These are phyloP conservation scores for Fusarium kyushuense DNA, from an alignment of 2,329 filamentous ascomycete genomes.

Conservation along the genomic window DNA sequence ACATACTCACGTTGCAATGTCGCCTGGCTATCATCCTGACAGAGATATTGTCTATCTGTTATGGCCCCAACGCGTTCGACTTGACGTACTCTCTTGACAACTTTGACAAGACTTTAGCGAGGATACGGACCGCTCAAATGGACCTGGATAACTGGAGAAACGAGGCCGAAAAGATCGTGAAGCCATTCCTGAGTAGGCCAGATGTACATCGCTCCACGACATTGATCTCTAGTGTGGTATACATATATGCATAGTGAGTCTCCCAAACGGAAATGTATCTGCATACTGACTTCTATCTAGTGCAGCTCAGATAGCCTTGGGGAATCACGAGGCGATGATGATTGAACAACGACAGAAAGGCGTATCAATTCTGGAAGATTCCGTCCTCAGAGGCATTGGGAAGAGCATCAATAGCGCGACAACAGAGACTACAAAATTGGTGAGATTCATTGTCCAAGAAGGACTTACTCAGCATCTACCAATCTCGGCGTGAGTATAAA, in stretches of 20 bases:
- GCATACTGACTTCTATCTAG: neutral
- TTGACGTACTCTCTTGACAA: slow-evolving; percentile 10
- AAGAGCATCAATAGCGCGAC: slow-evolving; percentile 10
- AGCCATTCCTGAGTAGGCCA: neutral
- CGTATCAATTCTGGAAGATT: slow-evolving; percentile 15
- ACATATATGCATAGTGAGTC: slow-evolving; percentile 32
- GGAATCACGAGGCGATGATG: slow-evolving; percentile 23
- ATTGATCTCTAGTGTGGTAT: slow-evolving; percentile 26
- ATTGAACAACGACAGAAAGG: slow-evolving; percentile 37
- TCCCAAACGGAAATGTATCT: too few relatives aligned
- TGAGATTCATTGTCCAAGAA: slow-evolving; percentile 10
- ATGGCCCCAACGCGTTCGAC: slow-evolving; percentile 14
- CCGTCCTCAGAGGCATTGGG: slow-evolving; percentile 16
- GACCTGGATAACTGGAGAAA: neutral
- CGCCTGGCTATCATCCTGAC: slow-evolving; percentile 10
- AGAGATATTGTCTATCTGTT: slow-evolving; percentile 15
- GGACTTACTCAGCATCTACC: slow-evolving; percentile 13
- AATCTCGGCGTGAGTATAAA: neutral
- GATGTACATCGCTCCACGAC: slow-evolving; percentile 18
- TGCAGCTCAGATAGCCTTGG: slow-evolving; percentile 30
- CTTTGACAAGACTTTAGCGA: slow-evolving; percentile 3
- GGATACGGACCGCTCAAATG: neutral
- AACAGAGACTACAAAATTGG: slow-evolving; percentile 13
- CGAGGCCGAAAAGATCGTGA: neutral
- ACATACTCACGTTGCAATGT: slow-evolving; percentile 7